Conservation (phyloP, 1,284 basidiomycete species). For the Sporisorium scitamineum region DNA sequence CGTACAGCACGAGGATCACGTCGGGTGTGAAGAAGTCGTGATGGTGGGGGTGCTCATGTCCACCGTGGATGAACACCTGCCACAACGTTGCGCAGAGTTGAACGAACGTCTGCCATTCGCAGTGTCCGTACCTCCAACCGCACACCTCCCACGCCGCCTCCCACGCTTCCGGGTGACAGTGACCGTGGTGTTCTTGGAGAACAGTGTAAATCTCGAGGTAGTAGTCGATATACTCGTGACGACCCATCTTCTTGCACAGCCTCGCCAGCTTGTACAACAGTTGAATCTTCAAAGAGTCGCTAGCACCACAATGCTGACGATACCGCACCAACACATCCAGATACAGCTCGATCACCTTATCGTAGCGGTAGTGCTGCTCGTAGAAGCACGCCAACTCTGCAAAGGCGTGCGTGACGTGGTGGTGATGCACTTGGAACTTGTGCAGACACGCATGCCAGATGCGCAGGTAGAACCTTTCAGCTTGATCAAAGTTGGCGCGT, state of each 20-base stretch:
- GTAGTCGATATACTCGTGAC: slow-evolving; percentile 3
- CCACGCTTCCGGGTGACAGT: slow-evolving; percentile 10
- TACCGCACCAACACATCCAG: slow-evolving; percentile 7
- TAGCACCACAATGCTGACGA: slow-evolving; percentile 4
- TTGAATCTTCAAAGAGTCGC: slow-evolving; percentile 1
- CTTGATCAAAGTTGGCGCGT: not conserved
- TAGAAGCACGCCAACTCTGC: not conserved
- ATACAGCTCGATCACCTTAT: slow-evolving; percentile 8
- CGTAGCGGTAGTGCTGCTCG: slow-evolving; percentile 13
- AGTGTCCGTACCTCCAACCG: not conserved
- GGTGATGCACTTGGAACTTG: slow-evolving; percentile 7
- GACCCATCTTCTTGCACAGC: slow-evolving; percentile 13
- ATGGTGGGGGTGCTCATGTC: slow-evolving; percentile 4
- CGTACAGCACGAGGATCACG: slow-evolving; percentile 11
- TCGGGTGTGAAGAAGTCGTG: slow-evolving; percentile 11
- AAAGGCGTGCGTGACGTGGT: slow-evolving; percentile 6
- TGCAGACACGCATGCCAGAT: slow-evolving; percentile 10
- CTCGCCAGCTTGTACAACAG: slow-evolving; percentile 7
- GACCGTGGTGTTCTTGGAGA: slow-evolving; percentile 3
- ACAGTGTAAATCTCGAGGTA: slow-evolving; percentile 6
- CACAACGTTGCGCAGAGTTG: slow-evolving; percentile 5
- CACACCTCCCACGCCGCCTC: slow-evolving; percentile 12
- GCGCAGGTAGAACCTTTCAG: slow-evolving; percentile 7
- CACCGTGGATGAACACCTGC: slow-evolving; percentile 3
- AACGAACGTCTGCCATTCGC: slow-evolving; percentile 5